A percentile compares a stretch with the other conserved stretches of the same genome.
Conservation (phyloP, 2,329 filamentous ascomycete species). For the Orbilia blumenaviensis region DNA sequence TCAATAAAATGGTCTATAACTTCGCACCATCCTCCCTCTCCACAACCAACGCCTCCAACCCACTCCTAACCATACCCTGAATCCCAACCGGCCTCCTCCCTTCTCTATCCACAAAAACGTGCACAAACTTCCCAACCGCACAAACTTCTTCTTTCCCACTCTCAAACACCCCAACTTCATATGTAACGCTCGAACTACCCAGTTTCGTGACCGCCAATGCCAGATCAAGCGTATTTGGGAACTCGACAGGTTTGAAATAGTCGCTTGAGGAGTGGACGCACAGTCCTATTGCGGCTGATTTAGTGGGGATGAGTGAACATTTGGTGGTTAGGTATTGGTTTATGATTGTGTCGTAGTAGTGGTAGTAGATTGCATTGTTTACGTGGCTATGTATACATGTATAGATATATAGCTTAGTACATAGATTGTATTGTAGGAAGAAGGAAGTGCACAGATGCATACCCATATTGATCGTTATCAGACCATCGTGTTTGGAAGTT, state of each 20-base stretch:
- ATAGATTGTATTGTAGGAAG: conserved; percentile 76
- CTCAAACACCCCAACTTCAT: conserved; percentile 88
- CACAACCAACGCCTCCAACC: conserved; percentile 37
- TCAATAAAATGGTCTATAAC: conserved; percentile 15
- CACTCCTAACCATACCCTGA: conserved; percentile 12
- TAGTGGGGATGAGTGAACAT: conserved; percentile 76
- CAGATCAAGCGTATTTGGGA: conserved; percentile 82
- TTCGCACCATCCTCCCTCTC: conserved; percentile 25
- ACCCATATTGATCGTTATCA: conserved; percentile 55
- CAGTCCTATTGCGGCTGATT: conserved; percentile 77
- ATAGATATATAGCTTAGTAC: conserved; percentile 78
- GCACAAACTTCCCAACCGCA: conserved; percentile 84
- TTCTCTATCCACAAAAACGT: conserved; percentile 84
- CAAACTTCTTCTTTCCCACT: conserved; percentile 76
- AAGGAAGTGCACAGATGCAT: conserved; percentile 1
- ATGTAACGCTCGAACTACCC: conserved; percentile 85
- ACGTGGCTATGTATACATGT: conserved; percentile 69
- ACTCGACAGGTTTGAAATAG: conserved; percentile 82
- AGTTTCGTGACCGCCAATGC: conserved; percentile 83
- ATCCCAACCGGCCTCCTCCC: conserved; percentile 71
- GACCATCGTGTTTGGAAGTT: conserved; percentile 84
- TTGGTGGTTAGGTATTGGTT: conserved; percentile 86
- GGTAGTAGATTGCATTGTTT: conserved; percentile 89
- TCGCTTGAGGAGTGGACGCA: conserved; percentile 87
- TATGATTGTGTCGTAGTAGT: conserved; percentile 87